Base-by-base conservation (phyloP, 495 filamentous ascomycete species). In the Aspergillus incahuasiensis region DNA sequence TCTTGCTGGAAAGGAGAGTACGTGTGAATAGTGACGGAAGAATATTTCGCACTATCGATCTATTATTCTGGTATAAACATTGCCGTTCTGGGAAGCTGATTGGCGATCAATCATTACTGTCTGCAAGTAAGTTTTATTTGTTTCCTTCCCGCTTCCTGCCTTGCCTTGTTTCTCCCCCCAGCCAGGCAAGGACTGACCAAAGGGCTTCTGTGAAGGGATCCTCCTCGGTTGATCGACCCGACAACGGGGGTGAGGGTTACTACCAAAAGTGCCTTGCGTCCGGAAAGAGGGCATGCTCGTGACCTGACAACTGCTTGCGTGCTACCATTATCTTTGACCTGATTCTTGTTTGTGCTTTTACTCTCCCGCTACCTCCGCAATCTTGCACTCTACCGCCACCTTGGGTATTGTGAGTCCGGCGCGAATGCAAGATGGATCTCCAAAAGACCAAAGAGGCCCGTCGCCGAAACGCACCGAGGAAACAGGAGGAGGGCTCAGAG, bases 371-470 rank as follows among this genome's bases (percentile, higher is more conserved):
- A 40, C 43, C 43, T 46, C 43, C 43, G 22, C 34, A 28, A 40
- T 2, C 18, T 25, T 24, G 25, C 48, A 1, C 2, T 38, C 46
- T 32, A 49, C 47, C 47, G 30, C 47, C 32, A 39, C 16, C 11
- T n/a, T 4, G 28, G 48, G 3, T 13, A 7, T 12, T 22, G 43
- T 46, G 43, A 21, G 45, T 22, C 47, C 16, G 45, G 58, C 35
- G 48, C 56, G 59, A 56, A 58, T 62, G 58, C 48, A 50, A 57
- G 48, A 76, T 78, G 75, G 73, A 78, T 62, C 68, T 76, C 53
- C 73, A 75, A 56, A 72, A 72, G 34, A 73, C 74, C n/a, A 76
- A 75, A 58, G 73, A 76, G 61, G 68, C 75, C 48, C 70, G 68
- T 18, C 70, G 68, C 16, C 61, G 62, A 47, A 59, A 66, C 40